These are phyloP conservation scores for Bonia amplexicaulis DNA, from an alignment of 176 grass and related monocot genomes.

Conservation along the genomic window DNA sequence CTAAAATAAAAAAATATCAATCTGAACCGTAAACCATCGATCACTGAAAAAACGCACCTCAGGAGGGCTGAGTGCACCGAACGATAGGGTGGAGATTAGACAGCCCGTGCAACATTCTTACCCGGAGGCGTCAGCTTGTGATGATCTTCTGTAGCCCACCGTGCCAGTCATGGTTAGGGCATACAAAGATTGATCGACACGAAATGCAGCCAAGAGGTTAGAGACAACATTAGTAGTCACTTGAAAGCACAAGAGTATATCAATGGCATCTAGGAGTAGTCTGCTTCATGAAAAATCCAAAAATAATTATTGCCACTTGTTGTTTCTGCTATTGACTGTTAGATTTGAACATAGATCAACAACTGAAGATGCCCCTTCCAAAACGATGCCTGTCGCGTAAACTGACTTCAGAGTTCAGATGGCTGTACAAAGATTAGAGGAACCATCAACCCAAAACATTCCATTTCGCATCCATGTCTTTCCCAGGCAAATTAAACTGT, in stretches of 20 bases:
- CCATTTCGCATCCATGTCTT: not conserved
- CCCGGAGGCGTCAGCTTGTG: not conserved
- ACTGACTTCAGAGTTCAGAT: not conserved
- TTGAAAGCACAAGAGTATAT: not conserved
- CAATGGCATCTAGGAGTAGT: not conserved
- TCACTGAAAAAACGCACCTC: not conserved
- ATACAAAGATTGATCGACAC: not conserved
- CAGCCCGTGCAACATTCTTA: not conserved
- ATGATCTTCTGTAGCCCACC: not conserved
- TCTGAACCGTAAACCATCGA: fast-evolving
- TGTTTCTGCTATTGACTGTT: not conserved
- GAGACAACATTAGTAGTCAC: not conserved
- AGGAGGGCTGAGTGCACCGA: not conserved
- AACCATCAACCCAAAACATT: not conserved
- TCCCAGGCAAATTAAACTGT: not conserved
- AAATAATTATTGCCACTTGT: not conserved
- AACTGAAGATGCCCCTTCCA: not conserved
- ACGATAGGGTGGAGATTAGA: not conserved
- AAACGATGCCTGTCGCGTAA: not conserved
- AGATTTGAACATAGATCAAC: not conserved
- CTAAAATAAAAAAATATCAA: too few relatives aligned
- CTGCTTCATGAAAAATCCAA: not conserved
- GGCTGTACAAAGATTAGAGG: not conserved
- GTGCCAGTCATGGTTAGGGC: not conserved
- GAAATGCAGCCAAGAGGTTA: not conserved